Base-by-base conservation (phyloP, 805 yeast genomes). In the Kazachstania taianensis region DNA sequence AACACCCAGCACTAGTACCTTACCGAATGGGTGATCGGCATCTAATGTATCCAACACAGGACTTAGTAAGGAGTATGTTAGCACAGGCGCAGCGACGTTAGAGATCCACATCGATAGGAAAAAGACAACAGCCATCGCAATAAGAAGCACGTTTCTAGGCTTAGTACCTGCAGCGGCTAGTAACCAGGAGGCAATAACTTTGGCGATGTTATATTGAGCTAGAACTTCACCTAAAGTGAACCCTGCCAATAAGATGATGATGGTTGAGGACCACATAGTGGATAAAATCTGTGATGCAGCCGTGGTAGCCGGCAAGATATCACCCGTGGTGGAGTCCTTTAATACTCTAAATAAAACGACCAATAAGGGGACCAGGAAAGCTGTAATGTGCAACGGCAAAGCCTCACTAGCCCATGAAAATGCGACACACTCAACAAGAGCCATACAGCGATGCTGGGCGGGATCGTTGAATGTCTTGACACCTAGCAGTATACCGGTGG, bases 361-460 rank as follows among this genome's bases (percentile, higher is more conserved):
- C 29, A 89, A 61, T 33, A 92, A 61, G 2, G 98, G 98, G 33
- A 89, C 75, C 29, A 84, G 52, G 41, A 89, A 59, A 1, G 96
- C 82, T 3, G 97, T 92, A 10, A 81, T 87, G 59, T 83, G 89
- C 32, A 89, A 66, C 6, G 97, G 97, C 42, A 89, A 73, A 0
- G 96, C 81, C 55, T 89, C 98, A 12, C 95, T 81, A 1, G 97
- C 97, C 97, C 97, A 89, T 31, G 85, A 63, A 29, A 89, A 59
- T 0, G 96, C 65, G 55, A 65, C 53, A 45, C 80, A 72, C 7
- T 70, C 80, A 28, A 78, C 71, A 16, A 78, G 62, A 5, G 84
- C 83, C 67, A 78, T 68, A 56, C 81, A 74, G 48, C 79, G 69
- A 45, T 69, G 72, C 50, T 78, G 74, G 4, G 70, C 74, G 25